Evolutionary conservation across 2,329 filamentous ascomycete species (phyloP).

Genomic region (Aspergillus novoparasiticus): DNA sequence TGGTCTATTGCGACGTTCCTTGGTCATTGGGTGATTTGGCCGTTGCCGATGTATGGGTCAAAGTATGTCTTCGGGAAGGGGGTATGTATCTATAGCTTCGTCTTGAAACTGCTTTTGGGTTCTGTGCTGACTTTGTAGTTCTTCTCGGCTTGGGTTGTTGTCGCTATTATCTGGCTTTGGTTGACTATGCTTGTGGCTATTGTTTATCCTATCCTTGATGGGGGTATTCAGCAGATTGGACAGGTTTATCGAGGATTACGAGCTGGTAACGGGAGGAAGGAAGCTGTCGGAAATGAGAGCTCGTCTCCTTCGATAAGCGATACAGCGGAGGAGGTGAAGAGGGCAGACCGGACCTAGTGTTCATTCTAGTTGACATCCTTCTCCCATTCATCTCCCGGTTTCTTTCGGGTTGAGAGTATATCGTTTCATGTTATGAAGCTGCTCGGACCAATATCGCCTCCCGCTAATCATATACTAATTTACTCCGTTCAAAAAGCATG

Average conservation of each 20-base stretch:
- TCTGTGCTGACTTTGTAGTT: conserved; percentile 35
- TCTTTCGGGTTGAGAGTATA: too few species aligned
- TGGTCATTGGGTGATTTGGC: conserved; percentile 59
- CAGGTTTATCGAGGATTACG: conserved; percentile 21
- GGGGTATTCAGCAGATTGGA: conserved; percentile 36
- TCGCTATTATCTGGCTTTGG: conserved; percentile 59
- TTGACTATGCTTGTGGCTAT: conserved; percentile 52
- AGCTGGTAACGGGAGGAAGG: background rate
- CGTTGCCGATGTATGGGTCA: conserved; percentile 57
- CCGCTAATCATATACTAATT: background rate
- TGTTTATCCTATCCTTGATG: conserved; percentile 55
- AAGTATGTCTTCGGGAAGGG: conserved; percentile 52
- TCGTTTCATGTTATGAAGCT: too few species aligned
- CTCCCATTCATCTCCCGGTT: too few species aligned
- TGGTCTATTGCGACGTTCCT: conserved; percentile 56
- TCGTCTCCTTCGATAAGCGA: background rate
- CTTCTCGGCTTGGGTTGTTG: conserved; percentile 54
- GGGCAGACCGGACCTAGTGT: background rate
- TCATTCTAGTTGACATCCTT: background rate
- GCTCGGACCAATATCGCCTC: too few species aligned
- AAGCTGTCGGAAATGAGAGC: background rate
- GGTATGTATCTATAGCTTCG: conserved; percentile 23
- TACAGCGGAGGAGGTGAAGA: background rate
- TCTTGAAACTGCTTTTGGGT: too few species aligned
- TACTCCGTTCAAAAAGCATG: background rate